Percentiles rank a stretch among this genome's conserved stretches.
phyloP scores from a whole-genome alignment of 1,284 basidiomycete genomes.

The Trametes hirsuta region DNA sequence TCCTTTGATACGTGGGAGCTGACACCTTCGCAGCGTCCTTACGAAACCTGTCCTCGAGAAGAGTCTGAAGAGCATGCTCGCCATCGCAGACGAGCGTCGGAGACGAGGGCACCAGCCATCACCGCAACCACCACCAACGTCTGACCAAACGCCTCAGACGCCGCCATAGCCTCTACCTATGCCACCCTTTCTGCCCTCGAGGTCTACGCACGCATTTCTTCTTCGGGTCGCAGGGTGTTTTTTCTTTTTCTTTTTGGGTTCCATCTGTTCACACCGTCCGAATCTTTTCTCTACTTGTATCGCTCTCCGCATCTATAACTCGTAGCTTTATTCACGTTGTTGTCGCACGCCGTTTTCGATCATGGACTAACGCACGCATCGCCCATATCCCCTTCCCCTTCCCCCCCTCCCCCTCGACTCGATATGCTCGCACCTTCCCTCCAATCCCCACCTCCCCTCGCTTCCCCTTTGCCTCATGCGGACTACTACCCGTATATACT shows the following conservation, averaged over 20 bases:
- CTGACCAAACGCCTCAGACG: slow-evolving; percentile 12
- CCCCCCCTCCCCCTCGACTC: neutral
- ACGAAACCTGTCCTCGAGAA: slow-evolving; percentile 44
- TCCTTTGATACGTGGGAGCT: neutral
- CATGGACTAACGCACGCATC: neutral
- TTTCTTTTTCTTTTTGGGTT: neutral
- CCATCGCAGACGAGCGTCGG: slow-evolving; percentile 38
- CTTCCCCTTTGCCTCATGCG: neutral
- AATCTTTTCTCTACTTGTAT: too few relatives aligned
- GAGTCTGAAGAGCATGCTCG: slow-evolving; percentile 39
- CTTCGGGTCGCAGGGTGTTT: neutral
- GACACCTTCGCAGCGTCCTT: slow-evolving; percentile 35
- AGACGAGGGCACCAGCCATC: slow-evolving; percentile 18
- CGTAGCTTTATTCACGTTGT: neutral
- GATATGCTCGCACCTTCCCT: neutral
- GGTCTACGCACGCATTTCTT: neutral
- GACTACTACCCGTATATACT: neutral
- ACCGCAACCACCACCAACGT: neutral
- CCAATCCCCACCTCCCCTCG: neutral
- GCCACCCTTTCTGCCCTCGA: neutral
- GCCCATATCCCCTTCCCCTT: neutral
- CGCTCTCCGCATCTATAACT: too few relatives aligned
- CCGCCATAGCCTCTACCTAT: slow-evolving; percentile 4
- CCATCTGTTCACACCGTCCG: too few relatives aligned
- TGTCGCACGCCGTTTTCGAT: neutral